Evolutionary conservation across 2,329 filamentous ascomycete species (phyloP).

Genomic region (Ploettnerulaceae sp.): DNA sequence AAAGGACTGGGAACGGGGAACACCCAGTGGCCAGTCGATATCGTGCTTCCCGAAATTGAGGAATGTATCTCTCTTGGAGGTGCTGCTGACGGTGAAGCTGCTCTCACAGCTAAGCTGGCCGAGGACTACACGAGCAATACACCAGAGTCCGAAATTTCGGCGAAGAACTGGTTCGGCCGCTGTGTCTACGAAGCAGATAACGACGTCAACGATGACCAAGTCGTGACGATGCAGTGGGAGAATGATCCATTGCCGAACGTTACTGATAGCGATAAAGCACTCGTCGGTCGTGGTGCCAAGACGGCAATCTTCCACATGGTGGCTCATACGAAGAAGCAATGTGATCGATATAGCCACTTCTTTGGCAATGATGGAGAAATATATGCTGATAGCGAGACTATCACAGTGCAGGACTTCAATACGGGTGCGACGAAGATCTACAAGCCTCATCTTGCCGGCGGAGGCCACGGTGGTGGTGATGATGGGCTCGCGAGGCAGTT

Average conservation of each 20-base stretch:
- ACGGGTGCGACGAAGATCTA: constrained; percentile 48
- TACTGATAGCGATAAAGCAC: constrained; percentile 22
- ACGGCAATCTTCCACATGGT: constrained; percentile 92
- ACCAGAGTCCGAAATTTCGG: constrained; percentile 43
- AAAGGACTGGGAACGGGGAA: constrained; percentile 59
- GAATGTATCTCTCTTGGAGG: constrained; percentile 52
- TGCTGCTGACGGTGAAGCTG: constrained; percentile 44
- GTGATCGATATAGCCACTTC: constrained; percentile 76
- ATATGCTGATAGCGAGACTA: constrained; percentile 72
- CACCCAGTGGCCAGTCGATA: constrained; percentile 75
- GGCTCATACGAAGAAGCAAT: constrained; percentile 81
- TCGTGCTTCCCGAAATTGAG: constrained; percentile 91
- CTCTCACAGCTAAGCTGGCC: constrained; percentile 35
- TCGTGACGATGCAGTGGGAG: constrained; percentile 83
- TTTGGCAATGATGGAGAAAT: constrained; percentile 87
- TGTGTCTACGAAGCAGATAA: constrained; percentile 94
- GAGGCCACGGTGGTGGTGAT: constrained; percentile 74
- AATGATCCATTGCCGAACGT: constrained; percentile 50
- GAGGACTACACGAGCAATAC: constrained; percentile 52
- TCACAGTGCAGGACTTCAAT: constrained; percentile 69
- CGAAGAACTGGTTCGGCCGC: constrained; percentile 77
- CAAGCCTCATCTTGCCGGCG: constrained; percentile 54
- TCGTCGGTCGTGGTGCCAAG: constrained; percentile 59
- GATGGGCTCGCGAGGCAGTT: constrained; percentile 77
- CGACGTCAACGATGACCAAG: constrained; percentile 88